Base-by-base conservation (phyloP, 768 basidiomycete species). In the Rhodotorula kratochvilovae region DNA sequence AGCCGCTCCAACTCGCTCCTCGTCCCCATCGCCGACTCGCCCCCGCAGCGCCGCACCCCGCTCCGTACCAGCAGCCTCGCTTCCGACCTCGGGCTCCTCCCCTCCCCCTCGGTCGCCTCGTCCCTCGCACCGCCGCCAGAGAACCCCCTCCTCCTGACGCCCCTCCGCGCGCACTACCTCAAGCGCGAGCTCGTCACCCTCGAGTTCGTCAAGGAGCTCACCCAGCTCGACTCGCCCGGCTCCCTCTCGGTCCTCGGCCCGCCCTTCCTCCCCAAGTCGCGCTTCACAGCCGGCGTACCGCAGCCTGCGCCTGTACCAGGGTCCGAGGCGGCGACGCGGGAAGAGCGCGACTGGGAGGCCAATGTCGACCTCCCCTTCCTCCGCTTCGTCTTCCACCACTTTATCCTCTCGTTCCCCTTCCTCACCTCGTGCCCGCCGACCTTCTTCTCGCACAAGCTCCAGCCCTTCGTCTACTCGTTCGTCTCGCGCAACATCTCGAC, bases 151-250 rank as follows among this genome's bases (percentile, higher is more conserved):
- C 42, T 51, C 25, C 63, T 97, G 60, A 91, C 92, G 2, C 91
- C 95, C 21, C 82, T 94, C 59, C 89, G 94, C 54, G 92, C 94
- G 8, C 96, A 99, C 79, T 99, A 99, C 81, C 90, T 99, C 80
- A 99, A 98, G 84, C 98, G 98, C 81, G 86, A 91, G 27, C 87
- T 99, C 66, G 85, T 97, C 55, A 87, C 89, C 75, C 87, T 97
- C 62, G 88, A 97, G 80, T 87, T 97, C 76, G 81, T 83, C 76
- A 82, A 81, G n/a, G 96, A 99, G 81, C 85, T 98, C 71, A 83
- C 86, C 70, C 82, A 82, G 31, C 84, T 92, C 74, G 85, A 80
- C 63, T 78, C 81, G 42, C 81, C 83, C 23, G 74, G 75, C 50
- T 76, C 91, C 0, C 85, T 98, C 66, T 91, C 92, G 21, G 87